A percentile compares a stretch with the other conserved stretches of the same genome.
Evolutionary conservation across 331 rosid species (phyloP).

Genomic region (Ulmus americana): DNA sequence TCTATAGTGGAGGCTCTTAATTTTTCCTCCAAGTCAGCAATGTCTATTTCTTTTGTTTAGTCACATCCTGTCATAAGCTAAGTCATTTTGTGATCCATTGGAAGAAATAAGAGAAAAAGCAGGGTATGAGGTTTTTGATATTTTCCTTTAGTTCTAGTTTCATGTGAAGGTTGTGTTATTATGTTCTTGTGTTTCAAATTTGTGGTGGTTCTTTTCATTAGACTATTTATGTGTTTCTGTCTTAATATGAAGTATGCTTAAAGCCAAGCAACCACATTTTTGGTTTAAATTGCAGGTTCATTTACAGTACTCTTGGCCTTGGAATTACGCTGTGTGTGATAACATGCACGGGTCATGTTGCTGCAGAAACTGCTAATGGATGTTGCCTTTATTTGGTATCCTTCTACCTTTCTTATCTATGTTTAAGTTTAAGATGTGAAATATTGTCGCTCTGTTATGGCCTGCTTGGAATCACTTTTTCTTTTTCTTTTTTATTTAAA

Average conservation of each 20-base stretch:
- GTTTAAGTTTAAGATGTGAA: too few species aligned
- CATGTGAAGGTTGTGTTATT: background rate
- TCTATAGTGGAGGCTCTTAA: background rate
- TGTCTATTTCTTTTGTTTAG: background rate
- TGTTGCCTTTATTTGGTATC: conserved; percentile 85
- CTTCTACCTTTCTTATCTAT: conserved; percentile 29
- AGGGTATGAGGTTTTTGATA: too few species aligned
- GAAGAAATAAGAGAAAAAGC: too few species aligned
- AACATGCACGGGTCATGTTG: conserved; percentile 73
- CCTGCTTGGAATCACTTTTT: too few species aligned
- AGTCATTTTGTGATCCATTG: too few species aligned
- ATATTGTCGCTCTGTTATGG: too few species aligned
- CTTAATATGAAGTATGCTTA: background rate
- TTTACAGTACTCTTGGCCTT: conserved; percentile 57
- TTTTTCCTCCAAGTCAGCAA: background rate
- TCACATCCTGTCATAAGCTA: too few species aligned
- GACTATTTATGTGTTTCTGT: background rate
- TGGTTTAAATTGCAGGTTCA: conserved; percentile 55
- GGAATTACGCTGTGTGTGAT: conserved; percentile 56
- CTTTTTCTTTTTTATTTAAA: too few species aligned
- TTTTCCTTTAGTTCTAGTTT: too few species aligned
- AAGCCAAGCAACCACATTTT: background rate
- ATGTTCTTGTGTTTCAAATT: background rate
- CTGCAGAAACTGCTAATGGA: conserved; percentile 71
- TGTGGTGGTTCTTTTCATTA: background rate